Base-by-base conservation (phyloP, 805 yeast species). In the Clavispora asparagi region DNA sequence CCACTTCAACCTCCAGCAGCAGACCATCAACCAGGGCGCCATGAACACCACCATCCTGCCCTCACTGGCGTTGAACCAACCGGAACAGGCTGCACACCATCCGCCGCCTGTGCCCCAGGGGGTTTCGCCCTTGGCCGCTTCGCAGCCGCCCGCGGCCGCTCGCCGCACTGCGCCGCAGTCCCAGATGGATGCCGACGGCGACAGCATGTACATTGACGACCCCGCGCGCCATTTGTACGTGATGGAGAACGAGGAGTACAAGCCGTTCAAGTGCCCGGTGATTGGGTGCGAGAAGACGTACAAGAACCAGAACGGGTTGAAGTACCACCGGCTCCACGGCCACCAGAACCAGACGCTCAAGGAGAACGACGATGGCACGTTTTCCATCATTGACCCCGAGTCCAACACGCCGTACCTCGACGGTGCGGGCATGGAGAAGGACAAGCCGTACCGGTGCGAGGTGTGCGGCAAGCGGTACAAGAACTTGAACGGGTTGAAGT, bases 391-490 rank as follows among this genome's bases (percentile, higher is more conserved):
- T 49, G 97, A 94, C 65, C 99, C 99, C 11, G 88, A 83, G 60
- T 77, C 83, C 33, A 89, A 88, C 60, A 79, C 90, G 47, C 96
- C 96, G 9, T 88, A 87, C 62, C 87, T 92, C 36, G 96, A 92
- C 64, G 96, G 96, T 6, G 85, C 89, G 68, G 96, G 91, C 19
- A 79, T 89, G 79, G 99, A 94, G 66, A 91, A 89, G 73, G 99
- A 94, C 72, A 94, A 94, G 71, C 99, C 99, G 33, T 94, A 92
- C 66, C 79, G 97, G 61, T 94, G 99, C 69, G 98, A 94, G 70
- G 96, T 92, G 38, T 94, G 99, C 70, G 98, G 98, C 48, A 94
- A 92, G 69, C 74, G 99, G 47, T 94, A 94, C 72, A 94, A 94
- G 76, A 94, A 94, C 62, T 73, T 94, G 60, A 94, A 94, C 65